Evolutionary conservation across 331 rosid genomes (phyloP), one percentile per base, ranked within the genome.

Genomic region (Quercus lobata): DNA sequence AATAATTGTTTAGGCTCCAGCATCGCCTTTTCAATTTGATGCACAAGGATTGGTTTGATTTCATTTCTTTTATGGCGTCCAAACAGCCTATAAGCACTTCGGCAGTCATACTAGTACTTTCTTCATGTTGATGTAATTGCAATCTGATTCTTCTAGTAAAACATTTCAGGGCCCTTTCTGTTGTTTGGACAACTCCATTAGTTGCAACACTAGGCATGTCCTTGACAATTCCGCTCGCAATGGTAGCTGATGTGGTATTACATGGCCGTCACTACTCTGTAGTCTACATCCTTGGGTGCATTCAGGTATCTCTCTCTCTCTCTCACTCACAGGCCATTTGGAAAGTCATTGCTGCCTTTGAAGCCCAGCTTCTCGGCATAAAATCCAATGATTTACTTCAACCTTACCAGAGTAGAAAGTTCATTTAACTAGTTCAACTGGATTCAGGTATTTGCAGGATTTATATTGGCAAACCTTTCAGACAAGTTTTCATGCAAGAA

Each of bases 141-240:
- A 14, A 55, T 18, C 18, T 54, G 7, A 19, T 73, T 17, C 57
- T 79, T 27, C 68, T 7, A 37, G 14, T 57, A 74, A 49, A 81
- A 7, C 34, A 19, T 76, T 21, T 63, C 88, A 92, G 97, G 92
- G 97, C 92, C 22, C 84, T 91, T 66, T 91, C 97, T 34, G 89
- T 92, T 70, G 87, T 91, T 49, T 92, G 97, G 97, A 92, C 92
- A 7, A 77, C 92, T 78, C 97, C 97, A 21, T 83, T 92, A 77
- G 92, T 92, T 61, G 90, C 96, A 8, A 91, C 91, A 2, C 41
- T 92, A 32, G 97, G 96, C 73, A 85, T 88, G 90, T 89, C 94
- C 49, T 81, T 92, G 84, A 92, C 96, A 66, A 91, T 92, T 71
- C 97, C 97, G 0, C 84, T 91, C 7, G 97, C 97, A 24, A 91